These are phyloP conservation scores for Yamadazyma scolyti DNA, from an alignment of 805 yeast genomes.

Conservation along the genomic window DNA sequence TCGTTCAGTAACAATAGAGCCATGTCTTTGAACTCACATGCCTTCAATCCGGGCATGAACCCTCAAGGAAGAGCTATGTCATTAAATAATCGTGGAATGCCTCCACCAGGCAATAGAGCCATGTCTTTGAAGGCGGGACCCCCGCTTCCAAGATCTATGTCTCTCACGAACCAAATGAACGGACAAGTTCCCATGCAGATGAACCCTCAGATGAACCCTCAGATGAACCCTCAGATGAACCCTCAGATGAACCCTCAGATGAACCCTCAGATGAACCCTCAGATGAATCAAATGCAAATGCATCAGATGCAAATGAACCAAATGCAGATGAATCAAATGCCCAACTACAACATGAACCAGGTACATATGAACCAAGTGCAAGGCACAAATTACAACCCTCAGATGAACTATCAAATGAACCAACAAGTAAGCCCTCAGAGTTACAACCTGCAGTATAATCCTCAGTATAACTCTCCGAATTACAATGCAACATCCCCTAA, in stretches of 20 bases:
- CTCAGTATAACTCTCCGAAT: too few species aligned
- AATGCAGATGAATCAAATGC: constrained; percentile 4
- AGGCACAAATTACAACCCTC: too few species aligned
- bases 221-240: constrained; percentile 5
- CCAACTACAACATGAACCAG: background rate
- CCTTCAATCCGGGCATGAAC: too few species aligned
- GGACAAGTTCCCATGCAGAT: too few species aligned
- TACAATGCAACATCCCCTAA: too few species aligned
- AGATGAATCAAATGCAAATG: constrained; percentile 2
- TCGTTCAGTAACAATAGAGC: constrained; percentile 10
- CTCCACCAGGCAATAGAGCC: constrained; percentile 21
- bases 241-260: constrained; percentile 1
- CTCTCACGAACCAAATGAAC: constrained; percentile 3
- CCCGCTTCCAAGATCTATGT: constrained; percentile 12
- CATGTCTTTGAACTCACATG: constrained; percentile 12
- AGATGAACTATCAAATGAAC: constrained; percentile 3
- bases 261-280: constrained; percentile 5
- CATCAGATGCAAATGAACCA: constrained; percentile 3
- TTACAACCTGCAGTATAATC: too few species aligned
- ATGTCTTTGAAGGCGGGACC: constrained; percentile 22
- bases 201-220: constrained; percentile 6
- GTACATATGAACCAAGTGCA: constrained; percentile 3
- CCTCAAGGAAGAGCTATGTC: constrained; percentile 4
- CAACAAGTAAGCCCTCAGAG: too few species aligned
- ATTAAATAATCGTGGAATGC: constrained; percentile 12